phyloP scores from a whole-genome alignment of 352 stramenopile genomes.

The Phytophthora aleatoria region DNA sequence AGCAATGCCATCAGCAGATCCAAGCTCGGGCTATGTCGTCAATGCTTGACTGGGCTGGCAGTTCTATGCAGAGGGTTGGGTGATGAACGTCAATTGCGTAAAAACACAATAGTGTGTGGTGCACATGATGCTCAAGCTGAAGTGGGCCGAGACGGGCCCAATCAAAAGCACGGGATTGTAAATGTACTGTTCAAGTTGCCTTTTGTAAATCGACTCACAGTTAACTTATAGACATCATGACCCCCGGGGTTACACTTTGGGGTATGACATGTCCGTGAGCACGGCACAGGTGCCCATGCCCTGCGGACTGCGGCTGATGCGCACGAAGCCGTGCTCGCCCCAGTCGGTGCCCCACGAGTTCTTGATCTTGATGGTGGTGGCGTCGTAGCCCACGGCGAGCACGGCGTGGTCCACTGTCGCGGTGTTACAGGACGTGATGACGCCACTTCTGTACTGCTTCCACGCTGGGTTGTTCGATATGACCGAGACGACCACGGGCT shows the following conservation, averaged over 20 bases:
- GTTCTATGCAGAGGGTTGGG: conserved; percentile 13
- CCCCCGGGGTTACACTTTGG: conserved; percentile 34
- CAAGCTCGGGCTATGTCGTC: conserved; percentile 20
- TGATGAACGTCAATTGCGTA: neutral
- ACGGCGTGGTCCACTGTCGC: conserved; percentile 96
- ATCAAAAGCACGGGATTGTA: neutral
- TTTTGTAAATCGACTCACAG: conserved; percentile 8
- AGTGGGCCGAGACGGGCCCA: neutral
- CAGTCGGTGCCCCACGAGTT: conserved; percentile 98
- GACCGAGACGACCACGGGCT: conserved; percentile 95
- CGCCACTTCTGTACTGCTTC: conserved; percentile 96
- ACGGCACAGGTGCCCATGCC: conserved; percentile 59
- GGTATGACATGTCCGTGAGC: conserved; percentile 58
- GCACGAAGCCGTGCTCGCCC: conserved; percentile 95
- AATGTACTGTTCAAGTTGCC: conserved; percentile 6
- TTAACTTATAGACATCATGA: conserved; percentile 7
- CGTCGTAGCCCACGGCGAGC: conserved; percentile 94
- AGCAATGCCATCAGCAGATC: conserved; percentile 23
- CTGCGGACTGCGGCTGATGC: conserved; percentile 79
- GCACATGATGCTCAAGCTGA: conserved; percentile 1
- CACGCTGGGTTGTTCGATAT: conserved; percentile 93
- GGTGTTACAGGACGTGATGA: conserved; percentile 78
- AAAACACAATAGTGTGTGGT: neutral
- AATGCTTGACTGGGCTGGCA: conserved; percentile 13
- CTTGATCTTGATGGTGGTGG: conserved; percentile 92